Evolutionary conservation across 148 eudicot genomes (phyloP).

Genomic region (Chenopodium album): DNA sequence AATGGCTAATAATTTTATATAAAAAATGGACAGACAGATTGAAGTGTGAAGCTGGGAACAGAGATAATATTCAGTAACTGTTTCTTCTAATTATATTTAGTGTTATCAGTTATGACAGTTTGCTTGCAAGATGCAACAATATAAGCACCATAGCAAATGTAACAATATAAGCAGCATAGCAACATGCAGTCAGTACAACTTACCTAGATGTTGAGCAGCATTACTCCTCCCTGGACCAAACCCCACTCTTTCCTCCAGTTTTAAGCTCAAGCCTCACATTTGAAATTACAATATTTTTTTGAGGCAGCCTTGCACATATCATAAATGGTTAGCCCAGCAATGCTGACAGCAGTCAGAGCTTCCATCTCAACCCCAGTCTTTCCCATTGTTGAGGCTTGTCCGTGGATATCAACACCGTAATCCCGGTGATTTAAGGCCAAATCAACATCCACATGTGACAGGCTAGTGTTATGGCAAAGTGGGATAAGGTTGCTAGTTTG

Average conservation of each 20-base stretch:
- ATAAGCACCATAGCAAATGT: too few relatives aligned
- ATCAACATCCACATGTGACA: constrained; percentile 69
- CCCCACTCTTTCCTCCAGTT: constrained; percentile 81
- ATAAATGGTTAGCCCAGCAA: constrained; percentile 87
- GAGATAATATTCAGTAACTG: too few relatives aligned
- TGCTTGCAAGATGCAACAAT: too few relatives aligned
- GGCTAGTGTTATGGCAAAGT: constrained; percentile 74
- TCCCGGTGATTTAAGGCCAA: constrained; percentile 52
- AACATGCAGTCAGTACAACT: neutral
- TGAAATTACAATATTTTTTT: constrained; percentile 64
- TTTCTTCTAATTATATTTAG: too few relatives aligned
- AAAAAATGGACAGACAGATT: too few relatives aligned
- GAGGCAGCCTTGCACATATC: constrained; percentile 99
- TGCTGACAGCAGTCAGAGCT: constrained; percentile 79
- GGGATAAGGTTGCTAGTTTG: constrained; percentile 89
- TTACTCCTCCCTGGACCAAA: constrained; percentile 62
- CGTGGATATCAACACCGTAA: constrained; percentile 60
- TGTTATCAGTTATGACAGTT: too few relatives aligned
- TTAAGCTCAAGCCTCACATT: constrained; percentile 62
- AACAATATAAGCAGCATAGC: too few relatives aligned
- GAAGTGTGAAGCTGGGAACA: too few relatives aligned
- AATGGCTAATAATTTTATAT: too few relatives aligned
- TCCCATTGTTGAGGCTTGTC: constrained; percentile 77
- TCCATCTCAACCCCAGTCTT: constrained; percentile 99
- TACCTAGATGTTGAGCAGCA: constrained; percentile 11